phyloP scores from a whole-genome alignment of 1,139 yeast species.

The Pichia cactophila region DNA sequence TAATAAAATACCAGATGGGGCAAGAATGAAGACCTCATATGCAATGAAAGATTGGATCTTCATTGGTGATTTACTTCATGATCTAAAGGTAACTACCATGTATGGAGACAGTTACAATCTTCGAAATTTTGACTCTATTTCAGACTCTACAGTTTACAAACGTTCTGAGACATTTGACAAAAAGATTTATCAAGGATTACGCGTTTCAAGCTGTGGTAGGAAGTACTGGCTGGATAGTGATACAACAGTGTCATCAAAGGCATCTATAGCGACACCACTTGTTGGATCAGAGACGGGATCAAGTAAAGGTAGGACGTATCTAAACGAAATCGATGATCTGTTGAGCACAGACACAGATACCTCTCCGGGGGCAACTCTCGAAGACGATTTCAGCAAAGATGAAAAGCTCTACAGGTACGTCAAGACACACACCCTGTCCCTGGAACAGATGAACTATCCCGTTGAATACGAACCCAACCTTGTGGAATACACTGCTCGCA shows the following conservation, averaged over 20 bases:
- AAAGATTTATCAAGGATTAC: slow-evolving; percentile 72
- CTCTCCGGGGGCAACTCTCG: neutral
- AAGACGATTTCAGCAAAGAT: slow-evolving; percentile 32
- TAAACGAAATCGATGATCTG: neutral
- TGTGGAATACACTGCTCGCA: slow-evolving; percentile 7
- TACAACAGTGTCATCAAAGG: neutral
- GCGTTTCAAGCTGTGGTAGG: slow-evolving; percentile 74
- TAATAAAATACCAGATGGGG: slow-evolving; percentile 53
- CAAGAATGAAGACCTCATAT: slow-evolving; percentile 48
- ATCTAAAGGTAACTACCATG: slow-evolving; percentile 62
- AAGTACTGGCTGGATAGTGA: slow-evolving; percentile 63
- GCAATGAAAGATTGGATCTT: slow-evolving; percentile 79
- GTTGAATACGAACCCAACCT: slow-evolving; percentile 20
- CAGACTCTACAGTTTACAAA: slow-evolving; percentile 29
- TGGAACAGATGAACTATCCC: slow-evolving; percentile 26
- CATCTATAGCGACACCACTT: neutral
- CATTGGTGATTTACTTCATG: slow-evolving; percentile 64
- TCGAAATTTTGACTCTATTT: slow-evolving; percentile 75
- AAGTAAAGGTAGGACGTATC: neutral
- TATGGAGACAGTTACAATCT: slow-evolving; percentile 76
- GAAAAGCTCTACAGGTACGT: slow-evolving; percentile 38
- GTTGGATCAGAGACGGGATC: neutral
- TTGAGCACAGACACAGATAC: neutral
- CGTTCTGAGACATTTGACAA: slow-evolving; percentile 24
- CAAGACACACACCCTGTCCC: slow-evolving; percentile 25